A percentile compares a stretch with the other conserved stretches of the same genome.
Conservation (phyloP, 768 basidiomycete genomes). For the Cystobasidium onofrii region DNA sequence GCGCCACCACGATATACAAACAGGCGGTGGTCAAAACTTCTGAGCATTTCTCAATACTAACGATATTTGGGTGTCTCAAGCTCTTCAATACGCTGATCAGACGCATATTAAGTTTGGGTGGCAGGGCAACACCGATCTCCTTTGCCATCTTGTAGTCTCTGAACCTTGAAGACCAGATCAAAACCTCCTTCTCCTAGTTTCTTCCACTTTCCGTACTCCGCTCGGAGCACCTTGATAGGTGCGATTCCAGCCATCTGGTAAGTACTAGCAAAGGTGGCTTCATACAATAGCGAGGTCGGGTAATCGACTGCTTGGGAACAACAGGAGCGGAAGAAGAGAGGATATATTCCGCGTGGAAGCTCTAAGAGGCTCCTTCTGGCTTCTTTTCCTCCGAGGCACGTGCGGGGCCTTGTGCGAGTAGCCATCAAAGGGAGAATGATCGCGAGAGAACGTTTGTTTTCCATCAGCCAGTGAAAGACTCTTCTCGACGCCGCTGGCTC, state of each 20-base stretch:
- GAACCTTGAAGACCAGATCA: not conserved
- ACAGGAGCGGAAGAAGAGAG: too few species aligned
- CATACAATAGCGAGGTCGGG: not conserved
- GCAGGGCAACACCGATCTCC: not conserved
- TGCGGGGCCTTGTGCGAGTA: not conserved
- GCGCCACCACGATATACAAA: too few species aligned
- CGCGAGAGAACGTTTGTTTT: not conserved
- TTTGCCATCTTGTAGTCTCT: not conserved
- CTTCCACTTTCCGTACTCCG: not conserved
- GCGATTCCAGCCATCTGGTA: not conserved
- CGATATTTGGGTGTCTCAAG: not conserved
- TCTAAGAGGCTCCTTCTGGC: too few species aligned
- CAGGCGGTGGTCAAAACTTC: too few species aligned
- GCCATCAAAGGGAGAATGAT: not conserved
- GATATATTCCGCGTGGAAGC: too few species aligned
- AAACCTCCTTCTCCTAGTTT: slow-evolving; percentile 5
- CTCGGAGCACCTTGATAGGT: not conserved
- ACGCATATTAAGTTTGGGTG: not conserved
- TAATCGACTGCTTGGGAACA: not conserved
- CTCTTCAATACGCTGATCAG: not conserved
- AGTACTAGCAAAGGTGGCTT: not conserved
- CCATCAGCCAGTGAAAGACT: not conserved
- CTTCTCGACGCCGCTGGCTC: not conserved
- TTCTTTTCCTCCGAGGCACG: too few species aligned
- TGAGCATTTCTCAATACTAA: too few species aligned